phyloP scores from a whole-genome alignment of 345 rosid species.

The Brassica carinata region DNA sequence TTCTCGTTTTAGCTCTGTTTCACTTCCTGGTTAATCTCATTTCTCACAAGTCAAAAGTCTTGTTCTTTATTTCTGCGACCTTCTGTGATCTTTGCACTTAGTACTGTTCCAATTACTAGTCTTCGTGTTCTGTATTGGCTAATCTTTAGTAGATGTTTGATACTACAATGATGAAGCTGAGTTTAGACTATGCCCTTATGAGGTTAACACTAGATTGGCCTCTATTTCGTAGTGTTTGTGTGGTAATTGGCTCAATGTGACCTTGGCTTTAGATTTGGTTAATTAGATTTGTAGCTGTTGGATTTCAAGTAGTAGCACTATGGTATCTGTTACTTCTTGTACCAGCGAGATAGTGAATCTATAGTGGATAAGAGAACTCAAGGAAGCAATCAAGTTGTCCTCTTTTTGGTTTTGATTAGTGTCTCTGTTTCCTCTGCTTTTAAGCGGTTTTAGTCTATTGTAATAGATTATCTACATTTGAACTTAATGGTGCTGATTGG shows the following conservation, averaged over 20 bases:
- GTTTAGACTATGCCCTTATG: not conserved
- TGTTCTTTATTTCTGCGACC: not conserved
- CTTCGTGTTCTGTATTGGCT: not conserved
- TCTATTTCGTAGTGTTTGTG: not conserved
- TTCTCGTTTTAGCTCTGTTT: conserved; percentile 51
- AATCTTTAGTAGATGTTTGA: not conserved
- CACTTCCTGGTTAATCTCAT: conserved; percentile 58
- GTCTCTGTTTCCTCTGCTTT: conserved; percentile 1
- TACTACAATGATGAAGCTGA: not conserved
- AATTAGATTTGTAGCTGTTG: not conserved
- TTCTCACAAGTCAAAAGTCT: not conserved
- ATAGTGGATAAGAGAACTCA: not conserved
- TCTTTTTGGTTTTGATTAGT: not conserved
- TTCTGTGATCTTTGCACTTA: conserved; percentile 7
- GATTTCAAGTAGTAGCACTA: not conserved
- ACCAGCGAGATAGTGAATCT: not conserved
- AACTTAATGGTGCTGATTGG: not conserved
- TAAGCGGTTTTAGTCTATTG: not conserved
- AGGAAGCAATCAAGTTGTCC: not conserved
- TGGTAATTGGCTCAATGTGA: not conserved
- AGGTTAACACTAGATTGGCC: not conserved
- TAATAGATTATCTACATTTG: not conserved
- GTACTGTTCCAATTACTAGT: not conserved
- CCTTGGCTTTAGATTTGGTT: not conserved
- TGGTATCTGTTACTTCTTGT: not conserved